These are phyloP conservation scores for Juglanconis juglandina DNA, from an alignment of 2,329 filamentous ascomycete species.

Conservation along the genomic window DNA sequence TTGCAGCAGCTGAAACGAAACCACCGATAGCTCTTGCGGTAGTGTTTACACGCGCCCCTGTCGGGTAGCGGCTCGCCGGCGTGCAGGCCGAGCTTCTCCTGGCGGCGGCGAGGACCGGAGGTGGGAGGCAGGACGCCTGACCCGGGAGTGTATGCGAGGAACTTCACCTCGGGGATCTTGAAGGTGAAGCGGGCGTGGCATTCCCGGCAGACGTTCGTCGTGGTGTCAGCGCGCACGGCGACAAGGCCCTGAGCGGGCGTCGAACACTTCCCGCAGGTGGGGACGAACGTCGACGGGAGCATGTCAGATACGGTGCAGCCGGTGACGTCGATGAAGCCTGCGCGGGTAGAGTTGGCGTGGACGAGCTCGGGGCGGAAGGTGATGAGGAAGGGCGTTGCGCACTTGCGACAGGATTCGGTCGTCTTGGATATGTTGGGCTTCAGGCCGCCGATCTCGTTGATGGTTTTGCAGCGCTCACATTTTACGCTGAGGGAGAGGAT, in stretches of 20 bases:
- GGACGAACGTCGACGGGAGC: conserved; percentile 74
- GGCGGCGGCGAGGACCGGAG: conserved; percentile 40
- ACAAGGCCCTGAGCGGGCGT: conserved; percentile 63
- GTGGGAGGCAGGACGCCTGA: conserved; percentile 31
- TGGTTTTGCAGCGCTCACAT: conserved; percentile 74
- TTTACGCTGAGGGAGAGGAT: conserved; percentile 69
- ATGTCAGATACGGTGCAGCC: conserved; percentile 74
- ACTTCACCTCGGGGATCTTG: conserved; percentile 73
- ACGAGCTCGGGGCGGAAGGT: conserved; percentile 66
- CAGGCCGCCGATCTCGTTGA: conserved; percentile 66
- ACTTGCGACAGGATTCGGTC: conserved; percentile 55
- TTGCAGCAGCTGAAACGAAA: conserved; percentile 63
- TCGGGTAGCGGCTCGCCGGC: conserved; percentile 54
- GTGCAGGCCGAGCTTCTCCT: conserved; percentile 54
- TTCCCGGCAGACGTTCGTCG: conserved; percentile 71
- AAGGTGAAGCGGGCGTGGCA: conserved; percentile 80
- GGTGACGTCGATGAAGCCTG: conserved; percentile 73
- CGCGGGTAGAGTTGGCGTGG: conserved; percentile 69
- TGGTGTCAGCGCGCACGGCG: conserved; percentile 69
- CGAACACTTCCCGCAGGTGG: conserved; percentile 75
- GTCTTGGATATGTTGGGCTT: conserved; percentile 50
- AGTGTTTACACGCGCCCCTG: conserved; percentile 55
- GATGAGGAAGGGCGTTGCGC: conserved; percentile 48
- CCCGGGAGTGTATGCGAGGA: conserved; percentile 65
- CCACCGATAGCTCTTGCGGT: conserved; percentile 58